phyloP scores from a whole-genome alignment of 768 basidiomycete species.

The Chalciporus pseudorubinellus region DNA sequence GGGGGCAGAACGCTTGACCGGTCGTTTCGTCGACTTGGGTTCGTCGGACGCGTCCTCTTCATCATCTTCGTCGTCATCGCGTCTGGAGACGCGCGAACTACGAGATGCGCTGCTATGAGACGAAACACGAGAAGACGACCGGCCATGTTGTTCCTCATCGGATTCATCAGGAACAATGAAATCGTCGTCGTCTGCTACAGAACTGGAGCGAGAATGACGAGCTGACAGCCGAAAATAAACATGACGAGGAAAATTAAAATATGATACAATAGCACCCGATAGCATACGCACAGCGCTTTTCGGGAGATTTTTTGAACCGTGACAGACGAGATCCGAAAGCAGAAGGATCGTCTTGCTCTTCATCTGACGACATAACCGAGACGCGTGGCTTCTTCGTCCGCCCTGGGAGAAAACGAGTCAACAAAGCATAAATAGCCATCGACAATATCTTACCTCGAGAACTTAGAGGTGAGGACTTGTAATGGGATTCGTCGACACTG shows the following conservation, averaged over 20 bases:
- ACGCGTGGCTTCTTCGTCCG: conserved; percentile 63
- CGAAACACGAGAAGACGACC: conserved; percentile 50
- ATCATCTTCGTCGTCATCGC: conserved; percentile 41
- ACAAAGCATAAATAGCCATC: background rate
- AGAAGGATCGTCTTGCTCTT: conserved; percentile 39
- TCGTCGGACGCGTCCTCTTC: conserved; percentile 35
- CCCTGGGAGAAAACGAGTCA: conserved; percentile 29
- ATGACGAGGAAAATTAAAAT: background rate
- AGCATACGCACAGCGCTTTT: conserved; percentile 46
- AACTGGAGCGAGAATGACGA: conserved; percentile 36
- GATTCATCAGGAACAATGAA: conserved; percentile 70
- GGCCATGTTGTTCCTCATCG: conserved; percentile 52
- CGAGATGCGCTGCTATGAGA: conserved; percentile 38
- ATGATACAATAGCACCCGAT: too few relatives aligned
- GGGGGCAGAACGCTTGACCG: conserved; percentile 32
- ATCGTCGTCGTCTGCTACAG: conserved; percentile 62
- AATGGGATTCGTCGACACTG: conserved; percentile 9
- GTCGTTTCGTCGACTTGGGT: conserved; percentile 37
- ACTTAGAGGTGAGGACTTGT: conserved; percentile 21
- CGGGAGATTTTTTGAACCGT: conserved; percentile 63
- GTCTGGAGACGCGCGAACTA: conserved; percentile 33
- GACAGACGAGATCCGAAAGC: conserved; percentile 61
- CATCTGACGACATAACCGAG: conserved; percentile 47
- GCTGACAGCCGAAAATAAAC: conserved; percentile 30
- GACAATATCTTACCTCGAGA: conserved; percentile 20